phyloP scores from a whole-genome alignment of 2,329 filamentous ascomycete genomes.

The Pseudogymnoascus sp. region DNA sequence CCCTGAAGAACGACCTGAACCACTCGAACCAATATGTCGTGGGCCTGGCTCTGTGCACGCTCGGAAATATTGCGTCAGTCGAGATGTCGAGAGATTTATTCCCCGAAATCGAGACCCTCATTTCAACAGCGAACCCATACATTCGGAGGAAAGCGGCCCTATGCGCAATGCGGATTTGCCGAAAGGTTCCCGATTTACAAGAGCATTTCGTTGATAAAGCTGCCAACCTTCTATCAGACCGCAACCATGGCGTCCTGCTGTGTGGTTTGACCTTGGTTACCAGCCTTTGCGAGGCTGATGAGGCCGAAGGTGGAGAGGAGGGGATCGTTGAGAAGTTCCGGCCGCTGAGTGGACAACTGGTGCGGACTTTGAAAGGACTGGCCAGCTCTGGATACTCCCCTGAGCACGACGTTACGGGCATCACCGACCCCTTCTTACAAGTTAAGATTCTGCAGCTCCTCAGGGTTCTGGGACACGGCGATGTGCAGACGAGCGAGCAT shows the following conservation, averaged over 20 bases:
- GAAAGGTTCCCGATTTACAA: slow-evolving; percentile 93
- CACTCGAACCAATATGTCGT: slow-evolving; percentile 99
- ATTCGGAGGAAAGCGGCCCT: slow-evolving; percentile 93
- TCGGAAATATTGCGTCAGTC: slow-evolving; percentile 94
- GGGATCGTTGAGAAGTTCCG: slow-evolving; percentile 87
- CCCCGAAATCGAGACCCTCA: slow-evolving; percentile 83
- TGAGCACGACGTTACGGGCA: slow-evolving; percentile 96
- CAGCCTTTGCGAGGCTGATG: slow-evolving; percentile 90
- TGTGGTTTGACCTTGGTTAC: slow-evolving; percentile 87
- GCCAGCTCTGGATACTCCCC: slow-evolving; percentile 95
- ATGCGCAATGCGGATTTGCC: slow-evolving; percentile 98
- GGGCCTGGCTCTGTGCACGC: slow-evolving; percentile 87
- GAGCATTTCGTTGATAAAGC: slow-evolving; percentile 97
- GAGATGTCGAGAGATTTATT: slow-evolving; percentile 99
- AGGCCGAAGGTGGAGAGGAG: slow-evolving; percentile 83
- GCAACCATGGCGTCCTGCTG: slow-evolving; percentile 91
- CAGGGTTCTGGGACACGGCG: slow-evolving; percentile 77
- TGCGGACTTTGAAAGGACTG: slow-evolving; percentile 84
- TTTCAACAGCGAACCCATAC: slow-evolving; percentile 95
- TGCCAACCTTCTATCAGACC: slow-evolving; percentile 76
- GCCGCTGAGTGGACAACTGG: slow-evolving; percentile 73
- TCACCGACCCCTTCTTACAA: slow-evolving; percentile 95
- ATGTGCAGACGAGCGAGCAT: slow-evolving; percentile 82
- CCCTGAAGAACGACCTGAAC: slow-evolving; percentile 91
- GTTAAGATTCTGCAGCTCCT: slow-evolving; percentile 89